A percentile compares a stretch with the other conserved stretches of the same genome.
These are phyloP conservation scores for Candida ovalis DNA, from an alignment of 805 yeast species.

Conservation along the genomic window DNA sequence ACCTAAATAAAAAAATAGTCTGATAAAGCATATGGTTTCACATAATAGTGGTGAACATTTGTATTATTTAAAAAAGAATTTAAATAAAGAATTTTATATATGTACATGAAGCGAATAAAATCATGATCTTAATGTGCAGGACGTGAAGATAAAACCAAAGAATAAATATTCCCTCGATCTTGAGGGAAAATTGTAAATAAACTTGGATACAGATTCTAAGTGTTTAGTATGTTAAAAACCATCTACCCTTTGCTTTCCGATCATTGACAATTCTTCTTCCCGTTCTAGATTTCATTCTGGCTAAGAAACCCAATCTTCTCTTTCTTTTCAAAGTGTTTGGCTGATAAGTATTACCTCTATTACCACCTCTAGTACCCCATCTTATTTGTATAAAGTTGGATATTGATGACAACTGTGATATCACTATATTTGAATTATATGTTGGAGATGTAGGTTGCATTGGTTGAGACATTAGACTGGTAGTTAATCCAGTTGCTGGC, in stretches of 20 bases:
- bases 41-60: too few species aligned
- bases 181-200: too few species aligned
- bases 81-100: neutral
- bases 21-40: neutral
- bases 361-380: conserved; percentile 59
- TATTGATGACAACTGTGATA: conserved; percentile 12
- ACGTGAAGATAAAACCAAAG: too few species aligned
- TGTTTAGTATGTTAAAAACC: conserved; percentile 91
- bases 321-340: conserved; percentile 90
- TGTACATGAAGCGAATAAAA: conserved; percentile 5
- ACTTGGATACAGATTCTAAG: too few species aligned
- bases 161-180: too few species aligned
- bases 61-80: too few species aligned
- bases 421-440: conserved; percentile 22
- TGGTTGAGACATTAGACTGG: conserved; percentile 12
- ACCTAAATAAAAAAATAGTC: conserved; percentile 15
- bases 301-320: conserved; percentile 84
- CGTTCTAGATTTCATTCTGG: conserved; percentile 66
- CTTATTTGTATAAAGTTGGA: conserved; percentile 23
- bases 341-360: conserved; percentile 90
- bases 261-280: conserved; percentile 78
- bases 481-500: conserved; percentile 11
- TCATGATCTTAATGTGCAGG: too few species aligned
- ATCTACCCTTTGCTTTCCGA: conserved; percentile 85
- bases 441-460: conserved; percentile 10